Evolutionary conservation across 768 basidiomycete species (phyloP), one percentile per base, ranked within the genome.

Genomic region (Multifurca ochricompacta): DNA sequence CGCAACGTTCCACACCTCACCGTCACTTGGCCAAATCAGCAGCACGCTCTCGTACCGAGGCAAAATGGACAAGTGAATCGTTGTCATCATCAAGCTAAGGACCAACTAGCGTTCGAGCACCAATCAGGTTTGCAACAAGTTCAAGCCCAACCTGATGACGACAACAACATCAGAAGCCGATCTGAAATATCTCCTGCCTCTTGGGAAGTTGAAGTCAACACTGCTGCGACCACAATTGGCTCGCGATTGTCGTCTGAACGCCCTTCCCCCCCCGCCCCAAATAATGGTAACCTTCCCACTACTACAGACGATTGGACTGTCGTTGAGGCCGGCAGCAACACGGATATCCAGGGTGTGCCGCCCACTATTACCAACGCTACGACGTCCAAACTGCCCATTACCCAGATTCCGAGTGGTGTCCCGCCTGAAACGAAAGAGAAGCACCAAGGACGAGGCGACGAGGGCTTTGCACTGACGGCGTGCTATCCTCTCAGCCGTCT

Each of bases 1-100:
- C 79, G 83, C 53, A 73, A 76, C 54, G 72, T 89, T 16, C 82
- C 87, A 39, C 82, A 87, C 65, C 66, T 91, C 10, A 81, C 78
- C 1, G 82, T 87, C 6, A 86, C 86, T 21, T 90, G 88, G 87
- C 85, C 87, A 16, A 87, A 90, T 66, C 82, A 83, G 53, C 55
- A 47, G 40, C 51, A 57, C 31, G 51, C 77, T 74, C 27, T 42
- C 58, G 51, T 48, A 52, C 46, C 48, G 41, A 49, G 48, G 50
- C 54, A 57, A 45, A 27, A 16, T 51, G 39, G 43, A 23, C 7
- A n/a, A 18, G 32, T 48, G 21, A 23, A 31, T 28, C 56, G 56
- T 13, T 25, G 27, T 52, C 56, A 47, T 52, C 56, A 47, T 32
- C 50, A 57, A 3, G 27, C 43, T 6, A 57, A 27, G 23, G 56